A percentile compares a stretch with the other conserved stretches of the same genome.
These are phyloP conservation scores for Balakata baccata DNA, from an alignment of 345 rosid genomes.

Conservation along the genomic window DNA sequence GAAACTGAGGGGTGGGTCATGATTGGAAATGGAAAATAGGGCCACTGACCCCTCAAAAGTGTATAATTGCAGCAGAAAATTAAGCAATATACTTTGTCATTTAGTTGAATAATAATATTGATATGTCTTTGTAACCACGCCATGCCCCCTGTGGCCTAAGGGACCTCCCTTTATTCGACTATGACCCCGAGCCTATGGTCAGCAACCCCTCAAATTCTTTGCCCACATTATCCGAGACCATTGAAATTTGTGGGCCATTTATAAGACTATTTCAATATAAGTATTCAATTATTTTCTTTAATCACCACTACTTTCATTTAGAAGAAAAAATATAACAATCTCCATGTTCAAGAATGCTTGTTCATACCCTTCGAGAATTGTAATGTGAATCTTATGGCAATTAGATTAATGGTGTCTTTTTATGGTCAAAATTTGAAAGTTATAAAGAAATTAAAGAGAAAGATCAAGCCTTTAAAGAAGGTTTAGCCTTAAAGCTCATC, in stretches of 20 bases:
- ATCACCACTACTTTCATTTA: not conserved
- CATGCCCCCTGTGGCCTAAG: not conserved
- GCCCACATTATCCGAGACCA: slow-evolving; percentile 13
- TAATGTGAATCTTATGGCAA: not conserved
- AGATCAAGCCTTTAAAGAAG: slow-evolving; percentile 14
- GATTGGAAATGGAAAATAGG: no score
- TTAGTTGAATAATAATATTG: no score
- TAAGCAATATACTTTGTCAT: no score
- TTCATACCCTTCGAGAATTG: not conserved
- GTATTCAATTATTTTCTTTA: not conserved
- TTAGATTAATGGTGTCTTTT: not conserved
- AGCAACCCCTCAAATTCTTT: no score
- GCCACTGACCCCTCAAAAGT: no score
- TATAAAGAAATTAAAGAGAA: slow-evolving; percentile 9
- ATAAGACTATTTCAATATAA: not conserved
- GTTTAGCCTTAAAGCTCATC: slow-evolving; percentile 8
- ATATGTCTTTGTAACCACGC: slow-evolving; percentile 20
- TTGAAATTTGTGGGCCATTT: not conserved
- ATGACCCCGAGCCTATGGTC: not conserved
- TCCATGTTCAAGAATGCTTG: no score
- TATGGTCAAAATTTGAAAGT: slow-evolving; percentile 21
- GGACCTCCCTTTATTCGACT: slow-evolving; percentile 17
- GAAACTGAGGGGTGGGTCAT: no score
- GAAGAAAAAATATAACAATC: no score
- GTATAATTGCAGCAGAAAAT: no score